Evolutionary conservation across 495 filamentous ascomycete species (phyloP).

Genomic region (Penicillium maclennaniae): DNA sequence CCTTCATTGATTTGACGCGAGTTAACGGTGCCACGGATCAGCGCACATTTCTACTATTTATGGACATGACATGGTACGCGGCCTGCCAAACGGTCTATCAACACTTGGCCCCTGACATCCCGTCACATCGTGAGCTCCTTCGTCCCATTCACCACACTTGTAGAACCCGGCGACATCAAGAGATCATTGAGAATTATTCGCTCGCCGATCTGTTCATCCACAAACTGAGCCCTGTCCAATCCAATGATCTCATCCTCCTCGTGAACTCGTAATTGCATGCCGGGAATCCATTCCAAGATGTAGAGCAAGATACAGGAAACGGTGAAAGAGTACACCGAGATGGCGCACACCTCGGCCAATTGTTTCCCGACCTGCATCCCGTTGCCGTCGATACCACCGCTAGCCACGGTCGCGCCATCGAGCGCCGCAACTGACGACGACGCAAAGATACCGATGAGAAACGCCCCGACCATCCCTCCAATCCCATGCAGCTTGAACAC

Average conservation of each 20-base stretch:
- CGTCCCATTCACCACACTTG: constrained; percentile 8
- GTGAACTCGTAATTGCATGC: constrained; percentile 51
- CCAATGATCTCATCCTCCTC: constrained; percentile 56
- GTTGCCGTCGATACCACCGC: constrained; percentile 55
- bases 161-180: constrained; percentile 12
- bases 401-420: constrained; percentile 45
- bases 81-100: background rate
- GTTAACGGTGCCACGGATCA: constrained; percentile 7
- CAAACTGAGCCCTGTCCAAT: constrained; percentile 54
- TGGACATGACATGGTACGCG: constrained; percentile 14
- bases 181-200: constrained; percentile 29
- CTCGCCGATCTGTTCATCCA: constrained; percentile 57
- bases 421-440: constrained; percentile 38
- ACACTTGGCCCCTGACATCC: background rate
- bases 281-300: constrained; percentile 55
- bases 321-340: constrained; percentile 52
- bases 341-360: constrained; percentile 56
- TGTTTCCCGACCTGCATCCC: constrained; percentile 57
- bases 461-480: constrained; percentile 58
- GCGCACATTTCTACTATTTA: constrained; percentile 2
- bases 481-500: constrained; percentile 62
- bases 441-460: constrained; percentile 62
- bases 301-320: constrained; percentile 52
- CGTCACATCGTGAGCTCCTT: constrained; percentile 9
- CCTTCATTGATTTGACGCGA: constrained; percentile 11